A percentile compares a stretch with the other conserved stretches of the same genome.
Conservation (phyloP, 768 basidiomycete species). For the Auriscalpium orientale region DNA sequence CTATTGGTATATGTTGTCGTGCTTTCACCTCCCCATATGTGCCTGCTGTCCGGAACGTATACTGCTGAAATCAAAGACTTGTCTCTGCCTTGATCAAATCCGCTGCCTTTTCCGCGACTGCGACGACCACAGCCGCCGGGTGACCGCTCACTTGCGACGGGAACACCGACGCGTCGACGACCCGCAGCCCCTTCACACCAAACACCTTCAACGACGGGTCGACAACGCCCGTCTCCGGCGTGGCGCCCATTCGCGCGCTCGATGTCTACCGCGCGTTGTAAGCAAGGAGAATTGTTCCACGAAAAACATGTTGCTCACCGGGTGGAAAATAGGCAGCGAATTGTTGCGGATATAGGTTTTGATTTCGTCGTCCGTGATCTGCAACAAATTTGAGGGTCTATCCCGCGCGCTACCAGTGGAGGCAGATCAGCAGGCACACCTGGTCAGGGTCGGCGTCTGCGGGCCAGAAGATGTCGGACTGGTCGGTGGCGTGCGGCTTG, state of each 20-base stretch:
- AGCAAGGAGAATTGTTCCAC: background rate
- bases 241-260: background rate
- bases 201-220: constrained; percentile 32
- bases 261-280: background rate
- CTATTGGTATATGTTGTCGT: no score
- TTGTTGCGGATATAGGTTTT: background rate
- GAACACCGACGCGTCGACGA: constrained; percentile 18
- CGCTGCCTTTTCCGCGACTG: constrained; percentile 6
- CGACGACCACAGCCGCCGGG: constrained; percentile 1
- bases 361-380: constrained; percentile 4
- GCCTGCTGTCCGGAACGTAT: no score
- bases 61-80: no score
- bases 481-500: background rate
- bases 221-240: constrained; percentile 28
- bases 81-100: constrained; percentile 5
- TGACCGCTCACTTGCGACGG: constrained; percentile 2
- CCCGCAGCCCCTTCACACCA: constrained; percentile 32
- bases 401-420: constrained; percentile 4
- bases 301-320: constrained; percentile 15
- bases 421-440: background rate
- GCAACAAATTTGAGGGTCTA: background rate
- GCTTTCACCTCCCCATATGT: no score
- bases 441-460: constrained; percentile 1
- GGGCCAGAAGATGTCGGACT: constrained; percentile 1
- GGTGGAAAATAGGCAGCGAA: constrained; percentile 20